Conservation (phyloP, 306 rosid genomes). For the Echinosophora koreensis region DNA sequence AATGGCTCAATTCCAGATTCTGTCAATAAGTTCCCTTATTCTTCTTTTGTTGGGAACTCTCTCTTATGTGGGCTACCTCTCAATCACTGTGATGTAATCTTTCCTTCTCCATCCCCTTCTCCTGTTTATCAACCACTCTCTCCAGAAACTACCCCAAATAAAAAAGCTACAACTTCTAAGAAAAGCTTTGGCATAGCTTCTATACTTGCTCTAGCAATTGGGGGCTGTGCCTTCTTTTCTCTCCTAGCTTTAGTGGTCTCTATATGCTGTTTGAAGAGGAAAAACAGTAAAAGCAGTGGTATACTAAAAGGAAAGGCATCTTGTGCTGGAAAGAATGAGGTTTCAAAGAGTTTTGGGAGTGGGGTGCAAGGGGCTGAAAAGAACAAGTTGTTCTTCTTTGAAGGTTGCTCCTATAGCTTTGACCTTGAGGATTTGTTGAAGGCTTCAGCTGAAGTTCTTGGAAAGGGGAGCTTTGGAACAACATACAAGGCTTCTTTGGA, state of each 20-base stretch:
- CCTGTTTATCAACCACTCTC: conserved; percentile 48
- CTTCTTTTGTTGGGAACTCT: conserved; percentile 71
- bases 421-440: conserved; percentile 77
- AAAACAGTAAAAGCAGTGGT: conserved; percentile 40
- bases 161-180: conserved; percentile 40
- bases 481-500: conserved; percentile 75
- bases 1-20: conserved; percentile 71
- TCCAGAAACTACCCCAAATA: conserved; percentile 35
- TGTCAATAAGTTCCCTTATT: conserved; percentile 53
- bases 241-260: conserved; percentile 45
- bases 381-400: conserved; percentile 78
- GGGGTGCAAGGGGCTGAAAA: conserved; percentile 71
- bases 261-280: conserved; percentile 53
- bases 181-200: conserved; percentile 54
- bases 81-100: conserved; percentile 54
- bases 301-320: conserved; percentile 56
- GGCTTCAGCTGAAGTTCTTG: conserved; percentile 87
- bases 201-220: conserved; percentile 59
- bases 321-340: conserved; percentile 55
- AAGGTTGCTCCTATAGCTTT: conserved; percentile 63
- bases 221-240: conserved; percentile 56
- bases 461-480: conserved; percentile 78
- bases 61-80: conserved; percentile 72
- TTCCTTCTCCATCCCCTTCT: conserved; percentile 55
- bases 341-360: conserved; percentile 72